These are phyloP conservation scores for Epicoccum sorghinum DNA, from an alignment of 2,329 filamentous ascomycete genomes.

Conservation along the genomic window DNA sequence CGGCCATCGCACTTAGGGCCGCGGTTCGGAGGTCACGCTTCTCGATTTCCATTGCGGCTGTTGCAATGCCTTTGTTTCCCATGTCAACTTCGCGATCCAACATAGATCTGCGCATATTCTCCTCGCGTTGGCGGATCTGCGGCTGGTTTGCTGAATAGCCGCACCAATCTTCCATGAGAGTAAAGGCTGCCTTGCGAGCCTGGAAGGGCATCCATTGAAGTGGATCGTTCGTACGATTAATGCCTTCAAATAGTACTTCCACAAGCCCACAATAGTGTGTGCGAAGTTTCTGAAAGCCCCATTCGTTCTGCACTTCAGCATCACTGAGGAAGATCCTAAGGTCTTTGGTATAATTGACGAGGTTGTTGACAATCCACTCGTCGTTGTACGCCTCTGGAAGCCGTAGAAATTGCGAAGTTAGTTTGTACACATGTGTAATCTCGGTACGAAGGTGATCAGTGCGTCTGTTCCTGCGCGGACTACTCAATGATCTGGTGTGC, in stretches of 20 bases:
- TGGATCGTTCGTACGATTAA: conserved; percentile 83
- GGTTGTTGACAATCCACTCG: conserved; percentile 87
- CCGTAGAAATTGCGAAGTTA: conserved; percentile 88
- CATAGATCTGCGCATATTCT: conserved; percentile 83
- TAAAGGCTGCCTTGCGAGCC: conserved; percentile 90
- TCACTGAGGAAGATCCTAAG: conserved; percentile 95
- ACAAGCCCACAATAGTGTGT: conserved; percentile 94
- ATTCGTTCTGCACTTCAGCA: conserved; percentile 90
- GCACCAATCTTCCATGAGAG: conserved; percentile 99
- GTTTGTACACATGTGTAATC: conserved; percentile 93
- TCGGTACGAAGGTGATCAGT: conserved; percentile 90
- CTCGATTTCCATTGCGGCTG: conserved; percentile 94
- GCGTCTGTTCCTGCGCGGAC: conserved; percentile 74
- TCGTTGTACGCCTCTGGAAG: conserved; percentile 79
- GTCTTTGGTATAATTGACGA: conserved; percentile 89
- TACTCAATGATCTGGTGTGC: conserved; percentile 85
- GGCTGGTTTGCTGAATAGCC: conserved; percentile 91
- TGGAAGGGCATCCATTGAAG: conserved; percentile 98
- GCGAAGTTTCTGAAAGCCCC: conserved; percentile 89
- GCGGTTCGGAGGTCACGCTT: conserved; percentile 90
- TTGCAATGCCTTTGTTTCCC: conserved; percentile 77
- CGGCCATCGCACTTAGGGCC: conserved; percentile 93
- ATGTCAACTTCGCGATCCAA: conserved; percentile 76
- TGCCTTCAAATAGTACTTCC: conserved; percentile 90
- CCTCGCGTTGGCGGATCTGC: conserved; percentile 81